Conservation (phyloP, 192 early-diverging fungal genomes). For the Entomortierella lignicola region DNA sequence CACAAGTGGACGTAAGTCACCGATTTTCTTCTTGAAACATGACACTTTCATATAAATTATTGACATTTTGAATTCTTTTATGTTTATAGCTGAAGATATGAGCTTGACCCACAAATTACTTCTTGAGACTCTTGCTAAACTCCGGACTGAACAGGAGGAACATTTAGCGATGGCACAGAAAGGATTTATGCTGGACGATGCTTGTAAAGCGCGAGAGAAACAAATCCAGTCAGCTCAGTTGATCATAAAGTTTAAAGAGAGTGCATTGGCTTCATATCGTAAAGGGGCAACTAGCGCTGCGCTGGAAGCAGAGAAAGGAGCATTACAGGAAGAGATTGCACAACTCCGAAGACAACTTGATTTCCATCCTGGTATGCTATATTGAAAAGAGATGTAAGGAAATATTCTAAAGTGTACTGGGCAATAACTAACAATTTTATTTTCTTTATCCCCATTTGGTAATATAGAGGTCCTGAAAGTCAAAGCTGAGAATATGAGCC, state of each 20-base stretch:
- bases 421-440: no score
- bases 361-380: constrained; percentile 51
- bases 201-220: constrained; percentile 42
- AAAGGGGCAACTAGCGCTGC: constrained; percentile 34
- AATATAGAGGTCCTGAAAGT: constrained; percentile 34
- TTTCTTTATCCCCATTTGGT: no score
- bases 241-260: constrained; percentile 50
- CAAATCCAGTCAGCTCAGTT: constrained; percentile 45
- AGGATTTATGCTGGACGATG: constrained; percentile 57
- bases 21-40: background rate
- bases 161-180: constrained; percentile 57
- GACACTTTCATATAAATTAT: background rate
- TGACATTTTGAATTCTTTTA: no score
- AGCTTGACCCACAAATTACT: constrained; percentile 57
- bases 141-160: constrained; percentile 63
- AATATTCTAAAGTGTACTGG: no score
- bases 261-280: constrained; percentile 32
- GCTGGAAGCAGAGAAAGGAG: constrained; percentile 40
- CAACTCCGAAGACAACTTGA: constrained; percentile 44
- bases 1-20: constrained; percentile 13
- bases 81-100: constrained; percentile 49
- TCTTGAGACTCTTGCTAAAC: constrained; percentile 62
- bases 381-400: background rate
- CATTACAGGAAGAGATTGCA: constrained; percentile 38
- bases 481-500: constrained; percentile 46